Conservation (phyloP, 768 basidiomycete genomes). For the Symmetrospora coprosmae region DNA sequence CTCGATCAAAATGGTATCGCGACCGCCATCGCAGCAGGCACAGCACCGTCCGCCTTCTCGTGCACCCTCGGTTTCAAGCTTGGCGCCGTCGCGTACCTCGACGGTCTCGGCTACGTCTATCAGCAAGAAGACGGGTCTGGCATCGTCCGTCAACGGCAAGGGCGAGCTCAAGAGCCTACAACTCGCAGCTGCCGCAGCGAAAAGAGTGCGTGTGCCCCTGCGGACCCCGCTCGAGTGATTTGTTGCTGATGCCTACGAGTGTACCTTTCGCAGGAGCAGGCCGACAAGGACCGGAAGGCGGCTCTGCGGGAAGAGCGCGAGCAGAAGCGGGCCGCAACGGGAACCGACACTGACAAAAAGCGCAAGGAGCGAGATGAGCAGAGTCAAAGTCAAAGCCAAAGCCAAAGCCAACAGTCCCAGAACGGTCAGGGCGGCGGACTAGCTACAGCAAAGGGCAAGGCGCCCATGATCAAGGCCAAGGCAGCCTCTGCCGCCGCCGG, state of each 20-base stretch:
- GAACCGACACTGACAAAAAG: not conserved
- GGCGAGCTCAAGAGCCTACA: conserved; percentile 20
- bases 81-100: conserved; percentile 6
- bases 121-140: conserved; percentile 1
- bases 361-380: conserved; percentile 10
- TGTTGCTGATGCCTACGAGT: too few species aligned
- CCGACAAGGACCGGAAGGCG: conserved; percentile 20
- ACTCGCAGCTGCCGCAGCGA: conserved; percentile 19
- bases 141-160: not conserved
- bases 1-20: not conserved
- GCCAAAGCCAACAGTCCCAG: not conserved
- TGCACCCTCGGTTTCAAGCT: conserved; percentile 11
- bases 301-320: conserved; percentile 20
- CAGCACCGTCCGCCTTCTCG: conserved; percentile 7
- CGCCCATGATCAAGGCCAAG: too few species aligned
- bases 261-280: conserved; percentile 1
- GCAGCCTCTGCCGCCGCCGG: too few species aligned
- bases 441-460: too few species aligned
- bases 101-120: conserved; percentile 1
- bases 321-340: conserved; percentile 8
- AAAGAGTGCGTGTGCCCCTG: not conserved
- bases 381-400: conserved; percentile 6
- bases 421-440: too few species aligned
- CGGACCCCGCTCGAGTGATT: not conserved
- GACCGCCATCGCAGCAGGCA: not conserved